A percentile compares a stretch with the other conserved stretches of the same genome.
These are phyloP conservation scores for Cladosporium sphaerospermum DNA, from an alignment of 2,329 filamentous ascomycete genomes.

Conservation along the genomic window DNA sequence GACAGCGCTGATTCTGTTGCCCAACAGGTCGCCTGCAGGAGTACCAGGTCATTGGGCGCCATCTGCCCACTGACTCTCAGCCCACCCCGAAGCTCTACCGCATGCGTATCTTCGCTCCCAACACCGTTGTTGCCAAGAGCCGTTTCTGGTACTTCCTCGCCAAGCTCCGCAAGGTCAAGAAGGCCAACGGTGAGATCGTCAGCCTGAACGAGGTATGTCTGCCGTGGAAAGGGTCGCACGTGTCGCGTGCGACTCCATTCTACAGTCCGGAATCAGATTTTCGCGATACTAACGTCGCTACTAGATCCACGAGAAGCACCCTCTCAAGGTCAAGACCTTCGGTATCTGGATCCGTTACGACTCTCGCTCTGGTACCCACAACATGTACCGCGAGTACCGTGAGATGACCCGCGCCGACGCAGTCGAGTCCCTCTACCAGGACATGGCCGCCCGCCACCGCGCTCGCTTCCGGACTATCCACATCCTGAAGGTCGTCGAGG, in stretches of 20 bases:
- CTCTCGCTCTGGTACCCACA: constrained; percentile 99
- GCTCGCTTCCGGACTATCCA: constrained; percentile 97
- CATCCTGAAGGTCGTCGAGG: constrained; percentile 96
- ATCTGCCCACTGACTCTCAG: constrained; percentile 96
- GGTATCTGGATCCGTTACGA: constrained; percentile 99
- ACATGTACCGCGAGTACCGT: constrained; percentile 99
- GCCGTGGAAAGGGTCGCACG: constrained; percentile 19
- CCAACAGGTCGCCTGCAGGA: constrained; percentile 92
- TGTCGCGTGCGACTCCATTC: too few relatives aligned
- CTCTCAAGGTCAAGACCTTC: constrained; percentile 99
- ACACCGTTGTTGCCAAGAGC: constrained; percentile 97
- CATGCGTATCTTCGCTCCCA: constrained; percentile 99
- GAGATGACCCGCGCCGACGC: constrained; percentile 95
- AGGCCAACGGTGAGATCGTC: constrained; percentile 99
- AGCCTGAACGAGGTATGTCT: constrained; percentile 81
- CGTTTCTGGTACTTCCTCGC: constrained; percentile 99
- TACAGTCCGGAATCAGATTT: not conserved
- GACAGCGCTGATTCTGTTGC: constrained; percentile 33
- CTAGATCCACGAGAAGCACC: constrained; percentile 97
- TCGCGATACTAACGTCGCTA: not conserved
- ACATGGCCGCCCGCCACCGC: constrained; percentile 99
- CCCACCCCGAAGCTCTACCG: constrained; percentile 98
- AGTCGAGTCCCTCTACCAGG: constrained; percentile 95
- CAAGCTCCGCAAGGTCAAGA: constrained; percentile 99
- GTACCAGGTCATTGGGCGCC: constrained; percentile 99